Evolutionary conservation across 2,329 filamentous ascomycete species (phyloP).

Genomic region (Microascus cirrosus): DNA sequence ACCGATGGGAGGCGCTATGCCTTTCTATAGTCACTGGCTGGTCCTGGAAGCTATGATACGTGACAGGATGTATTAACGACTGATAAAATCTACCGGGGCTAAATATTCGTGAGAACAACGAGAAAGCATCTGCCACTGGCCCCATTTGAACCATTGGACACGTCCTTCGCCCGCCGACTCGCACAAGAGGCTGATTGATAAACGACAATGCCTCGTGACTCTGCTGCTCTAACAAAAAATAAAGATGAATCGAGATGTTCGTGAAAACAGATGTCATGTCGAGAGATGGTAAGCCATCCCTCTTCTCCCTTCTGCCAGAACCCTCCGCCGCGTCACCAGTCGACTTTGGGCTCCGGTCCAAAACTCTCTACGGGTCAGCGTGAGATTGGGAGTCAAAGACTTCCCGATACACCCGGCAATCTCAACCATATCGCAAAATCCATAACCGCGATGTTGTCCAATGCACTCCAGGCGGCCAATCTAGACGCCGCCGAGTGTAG

Average conservation of each 20-base stretch:
- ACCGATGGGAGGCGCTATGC: too few species aligned
- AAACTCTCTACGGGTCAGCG: neutral
- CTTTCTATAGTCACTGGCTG: too few species aligned
- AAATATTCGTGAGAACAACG: neutral
- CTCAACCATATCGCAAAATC: slow-evolving; percentile 40
- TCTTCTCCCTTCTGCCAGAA: neutral
- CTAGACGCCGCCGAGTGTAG: slow-evolving; percentile 38
- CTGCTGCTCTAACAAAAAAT: neutral
- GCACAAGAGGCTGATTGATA: neutral
- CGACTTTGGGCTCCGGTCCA: neutral
- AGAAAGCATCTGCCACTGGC: neutral
- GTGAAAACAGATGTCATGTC: neutral
- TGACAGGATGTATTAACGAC: neutral
- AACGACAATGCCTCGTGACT: neutral
- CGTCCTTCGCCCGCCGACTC: neutral
- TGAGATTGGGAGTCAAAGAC: neutral
- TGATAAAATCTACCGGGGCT: neutral
- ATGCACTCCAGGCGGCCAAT: slow-evolving; percentile 35
- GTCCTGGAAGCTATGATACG: neutral
- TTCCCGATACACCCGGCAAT: slow-evolving; percentile 2
- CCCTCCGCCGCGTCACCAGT: neutral
- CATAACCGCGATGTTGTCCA: slow-evolving; percentile 52
- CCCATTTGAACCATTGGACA: neutral
- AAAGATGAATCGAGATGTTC: neutral
- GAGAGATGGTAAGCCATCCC: slow-evolving; percentile 1